Conservation (phyloP, 768 basidiomycete species). For the Tricholoma bakamatsutake region DNA sequence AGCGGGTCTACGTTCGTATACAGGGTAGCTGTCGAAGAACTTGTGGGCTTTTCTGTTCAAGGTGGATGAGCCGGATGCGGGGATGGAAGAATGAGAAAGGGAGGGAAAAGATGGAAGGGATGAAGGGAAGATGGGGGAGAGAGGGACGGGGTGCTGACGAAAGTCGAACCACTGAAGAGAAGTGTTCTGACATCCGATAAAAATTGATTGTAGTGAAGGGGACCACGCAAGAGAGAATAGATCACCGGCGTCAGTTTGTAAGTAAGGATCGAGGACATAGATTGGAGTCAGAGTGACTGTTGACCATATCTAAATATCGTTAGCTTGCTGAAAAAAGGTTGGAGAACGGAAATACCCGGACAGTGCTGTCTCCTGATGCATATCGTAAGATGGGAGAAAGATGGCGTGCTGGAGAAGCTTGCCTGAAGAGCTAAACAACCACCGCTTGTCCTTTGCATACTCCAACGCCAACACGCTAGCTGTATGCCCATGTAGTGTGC, state of each 20-base stretch:
- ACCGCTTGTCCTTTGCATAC: conserved; percentile 66
- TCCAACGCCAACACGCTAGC: conserved; percentile 81
- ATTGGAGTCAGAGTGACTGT: conserved; percentile 59
- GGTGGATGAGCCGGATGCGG: conserved; percentile 31
- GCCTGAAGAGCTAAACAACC: conserved; percentile 92
- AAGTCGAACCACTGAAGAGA: conserved; percentile 88
- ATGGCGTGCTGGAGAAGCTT: conserved; percentile 13
- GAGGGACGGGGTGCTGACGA: conserved; percentile 13
- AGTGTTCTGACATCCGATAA: conserved; percentile 89
- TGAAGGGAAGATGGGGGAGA: conserved; percentile 8
- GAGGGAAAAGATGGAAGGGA: conserved; percentile 8
- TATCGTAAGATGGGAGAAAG: conserved; percentile 3
- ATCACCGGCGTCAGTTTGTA: conserved; percentile 80
- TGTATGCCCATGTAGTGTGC: conserved; percentile 72
- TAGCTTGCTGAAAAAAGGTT: conserved; percentile 2
- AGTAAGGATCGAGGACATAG: conserved; percentile 71
- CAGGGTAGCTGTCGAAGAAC: conserved; percentile 89
- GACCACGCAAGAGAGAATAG: conserved; percentile 84
- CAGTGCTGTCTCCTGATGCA: conserved; percentile 73
- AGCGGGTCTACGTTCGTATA: conserved; percentile 59
- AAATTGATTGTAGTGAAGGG: conserved; percentile 59
- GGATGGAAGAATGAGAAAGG: conserved; percentile 9
- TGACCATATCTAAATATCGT: conserved; percentile 65
- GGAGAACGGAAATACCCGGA: conserved; percentile 50
- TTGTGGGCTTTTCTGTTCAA: conserved; percentile 60